Evolutionary conservation across 768 basidiomycete species (phyloP), one percentile per base, ranked within the genome.

Genomic region (Tephrocybe sp.): DNA sequence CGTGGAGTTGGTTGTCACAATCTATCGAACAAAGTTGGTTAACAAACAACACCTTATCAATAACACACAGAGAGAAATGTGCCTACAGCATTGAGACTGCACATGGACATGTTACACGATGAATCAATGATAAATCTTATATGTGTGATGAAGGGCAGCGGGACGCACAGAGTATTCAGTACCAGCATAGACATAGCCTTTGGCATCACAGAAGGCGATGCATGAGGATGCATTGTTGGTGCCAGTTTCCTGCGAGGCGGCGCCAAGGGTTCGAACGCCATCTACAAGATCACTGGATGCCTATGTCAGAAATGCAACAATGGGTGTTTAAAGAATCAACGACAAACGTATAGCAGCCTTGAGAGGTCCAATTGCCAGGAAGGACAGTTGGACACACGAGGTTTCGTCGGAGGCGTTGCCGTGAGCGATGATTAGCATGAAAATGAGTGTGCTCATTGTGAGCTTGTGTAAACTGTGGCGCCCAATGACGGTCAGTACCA

Each of bases 301-400:
- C 14, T 39, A 48, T 28, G 47, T 56, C 25, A 48, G 28, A 2
- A 21, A 46, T 30, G 17, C 17, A 34, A 17, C 20, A 34, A 37
- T 24, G 33, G 30, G 18, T 14, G 7, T 25, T 24, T 8, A 17
- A 41, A 42, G 36, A 25, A 39, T 9, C 15, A 32, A 20, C n/a
- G n/a, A 65, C 70, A 17, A 60, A 87, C 86, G 76, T 78, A 68
- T 79, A 81, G 58, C 86, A 89, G 61, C 85, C 84, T 49, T 73
- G 64, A 14, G 76, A 74, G 14, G 72, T 72, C 85, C 85, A 89
- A 41, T 66, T 72, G 1, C 70, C 69, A 6, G 83, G 84, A 44
- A 87, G 73, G 1, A 45, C 56, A 3, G 71, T 60, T n/a, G 76
- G 76, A 30, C 76, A 63, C 38, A 67, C 44, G 26, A 43, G 39